Evolutionary conservation across 257 asterid genomes (phyloP).

Genomic region (Rauvolfia tetraphylla): DNA sequence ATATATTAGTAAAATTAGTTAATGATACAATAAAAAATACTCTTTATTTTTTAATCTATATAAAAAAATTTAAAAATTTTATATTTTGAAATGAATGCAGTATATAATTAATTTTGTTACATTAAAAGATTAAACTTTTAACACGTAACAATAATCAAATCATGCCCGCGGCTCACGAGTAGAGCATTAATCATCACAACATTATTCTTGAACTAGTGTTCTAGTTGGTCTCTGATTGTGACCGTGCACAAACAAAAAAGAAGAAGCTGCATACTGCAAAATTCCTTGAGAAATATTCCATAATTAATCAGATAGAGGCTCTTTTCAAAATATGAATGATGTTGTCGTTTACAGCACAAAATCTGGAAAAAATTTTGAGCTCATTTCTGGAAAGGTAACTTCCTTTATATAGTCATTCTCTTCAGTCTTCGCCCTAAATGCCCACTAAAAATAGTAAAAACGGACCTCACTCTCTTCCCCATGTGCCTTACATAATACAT

Average conservation of each 20-base stretch:
- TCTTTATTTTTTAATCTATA: no score
- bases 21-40: no score
- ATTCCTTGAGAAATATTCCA: constrained; percentile 5
- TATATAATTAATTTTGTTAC: no score
- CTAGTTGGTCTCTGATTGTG: neutral
- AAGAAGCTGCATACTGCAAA: neutral
- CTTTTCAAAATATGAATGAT: constrained; percentile 4
- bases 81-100: no score
- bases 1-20: no score
- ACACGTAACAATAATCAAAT: no score
- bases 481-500: constrained; percentile 4
- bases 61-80: no score
- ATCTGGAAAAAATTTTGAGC: constrained; percentile 8
- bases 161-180: no score
- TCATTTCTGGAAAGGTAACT: constrained; percentile 2
- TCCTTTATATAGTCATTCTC: neutral
- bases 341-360: constrained; percentile 14
- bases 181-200: no score
- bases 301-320: constrained; percentile 5
- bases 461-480: constrained; percentile 6
- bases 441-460: constrained; percentile 14
- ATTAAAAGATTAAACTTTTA: no score
- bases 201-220: no score
- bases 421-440: neutral
- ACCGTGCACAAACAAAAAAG: constrained; percentile 7